A percentile compares a stretch with the other conserved stretches of the same genome.
These are phyloP conservation scores for Venturia carpophila DNA, from an alignment of 2,329 filamentous ascomycete genomes.

Conservation along the genomic window DNA sequence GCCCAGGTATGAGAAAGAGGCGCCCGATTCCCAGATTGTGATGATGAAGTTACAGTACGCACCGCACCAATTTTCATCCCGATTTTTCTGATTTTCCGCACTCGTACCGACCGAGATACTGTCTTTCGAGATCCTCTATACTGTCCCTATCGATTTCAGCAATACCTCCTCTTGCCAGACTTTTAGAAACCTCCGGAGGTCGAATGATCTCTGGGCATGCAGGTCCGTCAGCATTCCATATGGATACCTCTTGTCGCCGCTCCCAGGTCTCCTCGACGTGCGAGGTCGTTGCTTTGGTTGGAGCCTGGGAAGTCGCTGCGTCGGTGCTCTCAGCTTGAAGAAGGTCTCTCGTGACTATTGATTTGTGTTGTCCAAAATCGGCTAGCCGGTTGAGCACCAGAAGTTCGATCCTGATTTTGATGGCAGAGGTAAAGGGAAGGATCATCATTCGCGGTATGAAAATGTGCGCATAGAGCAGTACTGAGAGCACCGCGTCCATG, in stretches of 20 bases:
- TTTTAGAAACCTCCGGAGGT: neutral
- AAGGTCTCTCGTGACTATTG: neutral
- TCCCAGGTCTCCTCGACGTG: neutral
- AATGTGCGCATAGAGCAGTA: neutral
- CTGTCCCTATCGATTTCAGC: neutral
- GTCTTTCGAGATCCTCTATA: slow-evolving; percentile 3
- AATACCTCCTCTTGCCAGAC: neutral
- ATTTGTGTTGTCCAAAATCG: neutral
- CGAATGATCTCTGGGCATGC: slow-evolving; percentile 10
- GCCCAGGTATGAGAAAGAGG: neutral
- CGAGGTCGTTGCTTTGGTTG: neutral
- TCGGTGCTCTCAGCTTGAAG: neutral
- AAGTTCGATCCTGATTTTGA: slow-evolving; percentile 15
- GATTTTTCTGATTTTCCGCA: neutral
- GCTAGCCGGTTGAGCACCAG: slow-evolving; percentile 14
- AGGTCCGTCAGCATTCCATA: slow-evolving; percentile 8
- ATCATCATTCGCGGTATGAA: slow-evolving; percentile 13
- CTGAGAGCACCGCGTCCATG: neutral
- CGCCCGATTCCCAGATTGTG: neutral
- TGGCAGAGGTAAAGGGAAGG: neutral
- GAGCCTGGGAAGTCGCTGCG: neutral
- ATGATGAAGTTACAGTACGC: neutral
- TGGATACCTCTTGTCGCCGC: slow-evolving; percentile 5
- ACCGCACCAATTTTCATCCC: neutral
- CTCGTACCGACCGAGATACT: slow-evolving; percentile 3